Base-by-base conservation (phyloP, 1,284 basidiomycete genomes). In the Boletus mariae region DNA sequence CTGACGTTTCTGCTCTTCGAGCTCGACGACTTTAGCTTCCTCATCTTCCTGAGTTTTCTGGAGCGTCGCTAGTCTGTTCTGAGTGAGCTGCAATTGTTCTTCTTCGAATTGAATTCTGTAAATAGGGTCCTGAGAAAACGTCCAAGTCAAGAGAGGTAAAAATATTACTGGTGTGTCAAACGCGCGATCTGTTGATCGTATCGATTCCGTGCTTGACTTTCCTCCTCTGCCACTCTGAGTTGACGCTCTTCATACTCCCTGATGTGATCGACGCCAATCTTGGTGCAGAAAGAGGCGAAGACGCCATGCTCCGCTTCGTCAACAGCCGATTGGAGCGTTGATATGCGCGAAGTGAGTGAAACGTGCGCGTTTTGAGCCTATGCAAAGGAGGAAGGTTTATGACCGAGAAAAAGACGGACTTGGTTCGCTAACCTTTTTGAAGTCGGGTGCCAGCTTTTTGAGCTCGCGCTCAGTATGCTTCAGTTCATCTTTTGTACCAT, bases 191-290 rank as follows among this genome's bases (percentile, higher is more conserved):
- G 94, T 11, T 87, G 89, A 57, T 94, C 87, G 65, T 86, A 97
- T 50, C 88, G 80, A 59, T 95, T 74, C 52, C 92, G 77, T 3
- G 91, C 92, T 60, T 92, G 91, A 64, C 82, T 90, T 70, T 94
- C 93, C 61, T 91, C 87, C 66, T 93, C 85, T 1, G 91, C 91
- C 23, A 91, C 80, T 67, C 88, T 91, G 31, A 98, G 78, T 65
- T 98, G 94, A 17, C 90, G 83, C 66, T 93, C 89, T 71, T 99
- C 96, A 69, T 98, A 99, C 58, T 97, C 93, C 42, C 96, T 85
- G 57, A 99, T 95, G 72, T 89, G 86, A 32, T 73, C 69, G 9
- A 98, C 88, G 5, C 85, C 82, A 61, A 99, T 94, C 53, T 83
- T 80, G 35, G 71, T 68, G 69, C 96, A 98, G 75, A 99, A 99